phyloP scores from a whole-genome alignment of 2,329 filamentous ascomycete genomes.

The Penicillium sp. region DNA sequence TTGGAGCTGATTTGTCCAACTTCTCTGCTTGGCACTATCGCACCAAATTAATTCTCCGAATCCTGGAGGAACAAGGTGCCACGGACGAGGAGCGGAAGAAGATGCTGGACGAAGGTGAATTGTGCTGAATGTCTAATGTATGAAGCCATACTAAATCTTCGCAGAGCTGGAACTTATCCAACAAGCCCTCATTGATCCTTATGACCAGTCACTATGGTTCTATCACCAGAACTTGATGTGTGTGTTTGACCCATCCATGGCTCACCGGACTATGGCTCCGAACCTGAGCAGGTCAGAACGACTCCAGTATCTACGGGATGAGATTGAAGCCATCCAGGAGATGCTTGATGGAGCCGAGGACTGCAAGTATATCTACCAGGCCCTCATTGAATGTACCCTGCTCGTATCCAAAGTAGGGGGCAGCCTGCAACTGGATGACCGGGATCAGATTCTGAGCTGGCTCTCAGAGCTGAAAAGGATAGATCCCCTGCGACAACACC shows the following conservation, averaged over 20 bases:
- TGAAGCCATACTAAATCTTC: not conserved
- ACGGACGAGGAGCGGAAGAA: conserved; percentile 60
- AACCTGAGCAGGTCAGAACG: conserved; percentile 62
- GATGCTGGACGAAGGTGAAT: conserved; percentile 69
- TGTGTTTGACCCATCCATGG: conserved; percentile 56
- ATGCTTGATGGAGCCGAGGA: conserved; percentile 65
- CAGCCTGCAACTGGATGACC: conserved; percentile 44
- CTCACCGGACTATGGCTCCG: conserved; percentile 60
- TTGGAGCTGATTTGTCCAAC: conserved; percentile 80
- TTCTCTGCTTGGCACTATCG: conserved; percentile 97
- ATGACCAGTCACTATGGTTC: conserved; percentile 95
- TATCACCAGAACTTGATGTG: conserved; percentile 88
- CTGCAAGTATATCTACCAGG: conserved; percentile 88
- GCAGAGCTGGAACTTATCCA: conserved; percentile 73
- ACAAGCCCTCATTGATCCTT: conserved; percentile 79
- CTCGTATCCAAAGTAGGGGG: conserved; percentile 54
- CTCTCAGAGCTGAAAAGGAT: conserved; percentile 64
- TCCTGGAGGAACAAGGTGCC: conserved; percentile 70
- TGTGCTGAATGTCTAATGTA: not conserved
- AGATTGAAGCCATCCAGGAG: conserved; percentile 71
- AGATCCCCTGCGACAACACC: conserved; percentile 70
- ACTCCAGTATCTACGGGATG: conserved; percentile 62
- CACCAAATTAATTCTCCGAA: conserved; percentile 73
- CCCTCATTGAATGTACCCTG: conserved; percentile 71
- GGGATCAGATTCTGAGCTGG: conserved; percentile 55